These are phyloP conservation scores for Endoconidiophora polonica DNA, from an alignment of 2,329 filamentous ascomycete species.

Conservation along the genomic window DNA sequence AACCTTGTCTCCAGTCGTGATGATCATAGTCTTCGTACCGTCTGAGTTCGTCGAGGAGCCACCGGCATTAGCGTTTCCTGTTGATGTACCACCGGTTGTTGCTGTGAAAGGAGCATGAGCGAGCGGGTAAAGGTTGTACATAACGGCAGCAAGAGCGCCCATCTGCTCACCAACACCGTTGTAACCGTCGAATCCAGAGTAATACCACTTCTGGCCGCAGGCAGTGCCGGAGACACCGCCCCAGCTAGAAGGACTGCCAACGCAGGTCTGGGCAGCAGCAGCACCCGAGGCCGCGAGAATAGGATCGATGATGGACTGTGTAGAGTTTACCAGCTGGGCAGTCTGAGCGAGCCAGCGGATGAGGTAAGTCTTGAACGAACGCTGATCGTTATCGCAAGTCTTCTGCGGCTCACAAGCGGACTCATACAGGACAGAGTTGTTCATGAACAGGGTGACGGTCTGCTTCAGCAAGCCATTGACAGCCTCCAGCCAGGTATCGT, in stretches of 20 bases:
- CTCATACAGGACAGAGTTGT: constrained; percentile 41
- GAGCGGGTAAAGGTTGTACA: constrained; percentile 38
- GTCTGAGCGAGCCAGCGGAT: constrained; percentile 47
- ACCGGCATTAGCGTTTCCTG: constrained; percentile 26
- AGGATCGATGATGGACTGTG: constrained; percentile 30
- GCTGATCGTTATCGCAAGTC: constrained; percentile 54
- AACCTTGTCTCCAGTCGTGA: constrained; percentile 34
- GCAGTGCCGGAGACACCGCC: constrained; percentile 39
- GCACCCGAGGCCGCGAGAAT: constrained; percentile 34
- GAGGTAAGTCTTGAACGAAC: constrained; percentile 61
- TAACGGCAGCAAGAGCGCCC: constrained; percentile 46
- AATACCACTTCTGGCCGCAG: constrained; percentile 50
- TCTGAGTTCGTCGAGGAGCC: constrained; percentile 19
- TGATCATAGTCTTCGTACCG: constrained; percentile 22
- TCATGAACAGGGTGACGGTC: constrained; percentile 37
- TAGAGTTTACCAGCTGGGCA: constrained; percentile 37
- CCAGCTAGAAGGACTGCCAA: constrained; percentile 28
- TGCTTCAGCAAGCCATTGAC: constrained; percentile 39
- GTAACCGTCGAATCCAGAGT: constrained; percentile 37
- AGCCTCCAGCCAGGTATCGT: constrained; percentile 37
- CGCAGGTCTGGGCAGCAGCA: constrained; percentile 36
- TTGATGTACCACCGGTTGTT: constrained; percentile 41
- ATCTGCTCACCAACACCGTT: constrained; percentile 54
- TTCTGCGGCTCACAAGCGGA: constrained; percentile 44
- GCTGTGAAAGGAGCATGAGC: constrained; percentile 31